phyloP scores from a whole-genome alignment of 2,329 filamentous ascomycete genomes.

The Didymella sp. region DNA sequence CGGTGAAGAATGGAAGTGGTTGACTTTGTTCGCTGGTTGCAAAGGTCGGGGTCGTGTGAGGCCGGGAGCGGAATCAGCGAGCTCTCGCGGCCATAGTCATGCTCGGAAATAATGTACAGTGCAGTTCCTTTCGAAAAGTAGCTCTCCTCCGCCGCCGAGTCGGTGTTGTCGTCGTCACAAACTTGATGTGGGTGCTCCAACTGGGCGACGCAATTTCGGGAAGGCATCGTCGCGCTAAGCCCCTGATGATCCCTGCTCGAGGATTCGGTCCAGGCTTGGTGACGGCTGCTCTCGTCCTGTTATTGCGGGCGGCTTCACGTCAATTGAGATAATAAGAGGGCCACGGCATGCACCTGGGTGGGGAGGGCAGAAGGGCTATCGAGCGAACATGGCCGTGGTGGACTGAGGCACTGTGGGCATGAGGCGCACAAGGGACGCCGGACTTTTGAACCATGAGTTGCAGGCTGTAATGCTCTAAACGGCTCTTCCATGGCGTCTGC shows the following conservation, averaged over 20 bases:
- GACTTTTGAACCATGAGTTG: conserved; percentile 17
- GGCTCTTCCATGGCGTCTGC: conserved; percentile 24
- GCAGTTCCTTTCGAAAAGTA: conserved; percentile 27
- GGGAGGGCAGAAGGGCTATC: conserved; percentile 5
- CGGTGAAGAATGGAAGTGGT: conserved; percentile 26
- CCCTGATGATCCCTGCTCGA: conserved; percentile 33
- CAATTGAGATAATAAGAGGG: conserved; percentile 21
- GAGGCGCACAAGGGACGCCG: conserved; percentile 19
- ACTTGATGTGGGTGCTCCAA: conserved; percentile 22
- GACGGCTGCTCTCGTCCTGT: conserved; percentile 15
- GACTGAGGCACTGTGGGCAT: conserved; percentile 20
- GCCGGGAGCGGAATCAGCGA: conserved; percentile 40
- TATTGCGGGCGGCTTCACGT: conserved; percentile 8
- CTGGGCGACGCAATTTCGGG: conserved; percentile 41
- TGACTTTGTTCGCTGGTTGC: conserved; percentile 22
- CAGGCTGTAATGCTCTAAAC: conserved; percentile 12
- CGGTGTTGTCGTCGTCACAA: conserved; percentile 21
- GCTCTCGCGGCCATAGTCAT: conserved; percentile 44
- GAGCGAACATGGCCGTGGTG: conserved; percentile 5
- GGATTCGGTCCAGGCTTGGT: conserved; percentile 16
- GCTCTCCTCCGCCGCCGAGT: conserved; percentile 7
- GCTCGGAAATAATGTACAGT: conserved; percentile 47
- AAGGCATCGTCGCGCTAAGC: conserved; percentile 31
- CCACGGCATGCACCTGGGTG: conserved; percentile 16
- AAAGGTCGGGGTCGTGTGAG: conserved; percentile 30